Evolutionary conservation across 768 basidiomycete genomes (phyloP).

Genomic region (Pulveroboletus sp.): DNA sequence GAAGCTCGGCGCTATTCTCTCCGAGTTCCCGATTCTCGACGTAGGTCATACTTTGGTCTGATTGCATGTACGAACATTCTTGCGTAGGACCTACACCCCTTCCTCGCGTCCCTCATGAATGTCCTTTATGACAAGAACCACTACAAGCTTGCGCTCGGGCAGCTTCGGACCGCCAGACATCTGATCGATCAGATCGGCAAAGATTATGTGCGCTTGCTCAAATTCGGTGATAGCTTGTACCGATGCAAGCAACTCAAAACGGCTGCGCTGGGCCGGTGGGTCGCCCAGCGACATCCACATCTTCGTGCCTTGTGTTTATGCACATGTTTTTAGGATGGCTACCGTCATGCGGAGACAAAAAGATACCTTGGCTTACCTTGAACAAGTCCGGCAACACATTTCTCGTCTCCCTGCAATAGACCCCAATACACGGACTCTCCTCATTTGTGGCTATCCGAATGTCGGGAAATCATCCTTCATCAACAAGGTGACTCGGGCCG

Average conservation of each 20-base stretch:
- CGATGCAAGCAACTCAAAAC: constrained; percentile 98
- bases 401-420: constrained; percentile 98
- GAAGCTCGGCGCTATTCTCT: constrained; percentile 87
- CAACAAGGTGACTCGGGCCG: constrained; percentile 98
- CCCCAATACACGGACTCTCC: constrained; percentile 94
- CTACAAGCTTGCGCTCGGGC: constrained; percentile 97
- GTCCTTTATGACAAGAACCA: constrained; percentile 99
- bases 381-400: constrained; percentile 98
- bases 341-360: constrained; percentile 99
- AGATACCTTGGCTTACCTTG: constrained; percentile 95
- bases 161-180: constrained; percentile 92
- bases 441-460: constrained; percentile 98
- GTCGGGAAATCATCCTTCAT: constrained; percentile 99
- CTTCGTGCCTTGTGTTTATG: background rate
- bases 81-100: constrained; percentile 84
- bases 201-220: constrained; percentile 93
- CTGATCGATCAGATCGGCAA: constrained; percentile 96
- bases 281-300: constrained; percentile 9
- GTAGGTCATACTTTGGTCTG: constrained; percentile 43
- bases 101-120: constrained; percentile 92
- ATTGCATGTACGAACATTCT: constrained; percentile 2
- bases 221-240: constrained; percentile 97
- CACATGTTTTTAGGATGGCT: constrained; percentile 68
- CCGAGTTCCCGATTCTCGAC: constrained; percentile 97
- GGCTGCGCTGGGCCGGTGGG: constrained; percentile 93